Evolutionary conservation across 1,284 basidiomycete genomes (phyloP), one percentile per base, ranked within the genome.

Genomic region (Peniophora sp.): DNA sequence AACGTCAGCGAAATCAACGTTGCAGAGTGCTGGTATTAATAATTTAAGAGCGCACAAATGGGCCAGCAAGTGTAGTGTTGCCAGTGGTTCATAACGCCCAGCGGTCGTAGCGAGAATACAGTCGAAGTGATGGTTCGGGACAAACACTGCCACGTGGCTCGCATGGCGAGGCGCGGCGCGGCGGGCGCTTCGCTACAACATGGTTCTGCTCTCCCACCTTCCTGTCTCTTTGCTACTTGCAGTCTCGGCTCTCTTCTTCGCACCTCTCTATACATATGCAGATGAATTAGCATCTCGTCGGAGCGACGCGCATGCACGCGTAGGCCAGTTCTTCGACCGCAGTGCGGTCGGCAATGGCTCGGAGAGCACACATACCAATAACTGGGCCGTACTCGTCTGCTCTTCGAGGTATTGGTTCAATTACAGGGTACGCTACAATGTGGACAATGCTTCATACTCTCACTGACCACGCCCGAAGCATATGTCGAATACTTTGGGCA

Each of bases 321-420:
- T 51, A 8, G 39, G 49, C 16, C 35, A 50, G 39, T 50, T 53
- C 39, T 50, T 55, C 19, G 51, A 49, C 17, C 46, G 49, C 19
- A 51, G 50, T 57, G 52, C 52, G 3, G 46, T 50, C 6, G 45
- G 49, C 17, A 39, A 32, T 12, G 22, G 48, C n/a, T 57, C 58
- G 6, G 61, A 58, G 44, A 81, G 79, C 0, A 71, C 71, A 3
- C 92, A 96, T 62, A 95, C 96, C 2, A 99, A 98, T 65, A 99
- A 99, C 66, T 99, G 96, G 96, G 96, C 96, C 0, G 95, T 99
- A 1, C 74, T 99, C 22, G 94, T 98, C 1, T 95, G 91, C 62
- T 79, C 97, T 0, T 96, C 92, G 5, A 71, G 95, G 54, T 97
- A 95, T 65, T 97, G 95, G 95, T 98, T 99, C 77, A 99, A 99